Base-by-base conservation (phyloP, 2,329 filamentous ascomycete genomes). In the Xylariomycetidae sp. region DNA sequence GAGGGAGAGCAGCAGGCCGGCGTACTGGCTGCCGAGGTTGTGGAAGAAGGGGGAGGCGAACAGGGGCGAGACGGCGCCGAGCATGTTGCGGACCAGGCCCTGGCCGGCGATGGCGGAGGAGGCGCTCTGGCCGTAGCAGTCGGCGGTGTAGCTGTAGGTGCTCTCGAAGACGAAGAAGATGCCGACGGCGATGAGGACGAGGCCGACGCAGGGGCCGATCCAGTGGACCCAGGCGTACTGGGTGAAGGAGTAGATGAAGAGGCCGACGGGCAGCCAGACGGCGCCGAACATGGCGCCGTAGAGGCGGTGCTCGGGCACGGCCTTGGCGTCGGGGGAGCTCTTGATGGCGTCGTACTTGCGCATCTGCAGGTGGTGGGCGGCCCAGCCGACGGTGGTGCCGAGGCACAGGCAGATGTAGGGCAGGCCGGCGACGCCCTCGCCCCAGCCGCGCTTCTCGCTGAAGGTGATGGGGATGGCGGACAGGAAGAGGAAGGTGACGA, bases 161-260 rank as follows among this genome's bases (percentile, higher is more conserved):
- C 37, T 42, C 43, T 51, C 48, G 32, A 51, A 51, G 19, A 51
- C 67, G 53, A 72, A 73, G 61, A 65, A 72, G 49, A 73, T 72
- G 5, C 69, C 69, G 35, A 72, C 62, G 3, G 66, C 59, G 32
- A 72, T 72, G 7, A 65, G 63, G 0, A 61, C 67, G 3, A 73
- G 60, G 10, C 63, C 65, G 31, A 72, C 64, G 19, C 61, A 54
- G 1, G 68, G 68, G 0, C 63, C 68, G 31, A 70, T 63, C 69
- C 69, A 73, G 32, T 48, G 54, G 2, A 72, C 48, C 32, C 61
- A 57, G 4, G 53, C 59, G 48, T 72, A 72, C 47, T 72, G 68
- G 1, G 68, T 71, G 57, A 72, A 72, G 24, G 58, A 63, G 60
- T 72, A 73, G 49, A 73, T 67, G 57, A 70, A 70, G 2, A 70